phyloP scores from a whole-genome alignment of 441 rosid species.

The Populus hybrid region DNA sequence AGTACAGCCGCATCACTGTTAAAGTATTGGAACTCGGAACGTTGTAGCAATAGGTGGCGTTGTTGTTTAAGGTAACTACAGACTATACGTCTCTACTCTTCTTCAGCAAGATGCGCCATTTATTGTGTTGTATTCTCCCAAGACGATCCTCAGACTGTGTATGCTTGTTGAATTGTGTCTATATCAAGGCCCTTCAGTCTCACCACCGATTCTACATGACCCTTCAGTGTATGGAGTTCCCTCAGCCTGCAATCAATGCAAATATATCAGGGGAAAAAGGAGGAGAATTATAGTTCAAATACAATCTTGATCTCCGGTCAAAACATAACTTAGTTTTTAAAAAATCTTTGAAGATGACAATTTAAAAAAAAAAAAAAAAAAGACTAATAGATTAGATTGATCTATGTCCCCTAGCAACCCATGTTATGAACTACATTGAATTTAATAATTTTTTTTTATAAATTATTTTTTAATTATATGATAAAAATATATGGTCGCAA shows the following conservation, averaged over 20 bases:
- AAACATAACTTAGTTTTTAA: too few relatives aligned
- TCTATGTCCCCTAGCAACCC: too few relatives aligned
- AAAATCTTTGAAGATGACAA: too few relatives aligned
- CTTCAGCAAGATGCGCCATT: constrained; percentile 1
- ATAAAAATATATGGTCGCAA: too few relatives aligned
- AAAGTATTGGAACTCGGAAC: neutral
- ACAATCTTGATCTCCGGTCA: too few relatives aligned
- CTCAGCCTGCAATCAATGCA: constrained; percentile 57
- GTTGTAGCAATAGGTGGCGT: neutral
- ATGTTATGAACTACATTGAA: too few relatives aligned
- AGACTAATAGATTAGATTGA: too few relatives aligned
- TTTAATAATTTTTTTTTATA: too few relatives aligned
- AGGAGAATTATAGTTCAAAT: too few relatives aligned
- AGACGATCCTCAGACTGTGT: constrained; percentile 61
- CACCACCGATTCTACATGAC: constrained; percentile 94
- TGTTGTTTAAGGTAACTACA: constrained; percentile 12
- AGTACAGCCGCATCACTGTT: constrained; percentile 16
- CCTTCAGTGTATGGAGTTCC: constrained; percentile 90
- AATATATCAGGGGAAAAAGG: neutral
- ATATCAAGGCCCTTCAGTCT: constrained; percentile 89
- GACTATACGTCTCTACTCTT: constrained; percentile 12
- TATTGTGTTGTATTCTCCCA: constrained; percentile 6
- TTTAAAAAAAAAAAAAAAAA: too few relatives aligned
- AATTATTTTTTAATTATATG: too few relatives aligned
- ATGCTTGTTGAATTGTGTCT: constrained; percentile 90